Evolutionary conservation across 768 basidiomycete genomes (phyloP), one percentile per base, ranked within the genome.

Genomic region (Mycena epipterygia): DNA sequence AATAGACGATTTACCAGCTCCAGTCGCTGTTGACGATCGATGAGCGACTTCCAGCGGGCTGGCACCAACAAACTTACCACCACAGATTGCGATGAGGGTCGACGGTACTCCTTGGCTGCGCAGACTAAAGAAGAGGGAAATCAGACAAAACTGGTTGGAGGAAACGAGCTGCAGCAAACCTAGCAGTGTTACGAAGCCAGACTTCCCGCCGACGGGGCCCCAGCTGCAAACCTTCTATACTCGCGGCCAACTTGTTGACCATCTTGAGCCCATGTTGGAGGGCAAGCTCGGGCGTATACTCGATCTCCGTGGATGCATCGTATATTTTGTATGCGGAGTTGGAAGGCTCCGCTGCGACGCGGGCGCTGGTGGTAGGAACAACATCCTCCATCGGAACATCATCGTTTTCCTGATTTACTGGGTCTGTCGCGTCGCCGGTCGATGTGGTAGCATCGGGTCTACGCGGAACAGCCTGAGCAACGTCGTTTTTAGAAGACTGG

Each of bases 61-160:
- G n/a, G 25, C 61, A 30, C 14, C 8, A 58, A 37, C 44, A 21
- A 9, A 75, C 82, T 32, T 76, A 88, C 89, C 89, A 52, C 90
- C 90, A 67, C 90, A 91, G 9, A 91, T 84, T n/a, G 90, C 89
- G 67, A 90, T 90, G 71, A 91, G 79, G 17, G 89, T 90, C 14
- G 84, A 86, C 2, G 90, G 90, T 2, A 84, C 78, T 2, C 85
- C 85, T 74, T 89, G 88, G 41, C 76, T 76, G 65, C 84, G 76
- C 7, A 90, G 82, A 70, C 90, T 90, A 49, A 35, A 23, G 23
- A 23, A n/a, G 46, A n/a, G 27, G 39, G 33, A 57, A 48, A 67
- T 67, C 23, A 58, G 46, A 51, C 14, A 33, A 23, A 2, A n/a
- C 19, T 9, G 33, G 5, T n/a, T 39, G n/a, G 25, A 33, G 29